Base-by-base conservation (phyloP, 1,284 basidiomycete species). In the Rhizoctonia solani region DNA sequence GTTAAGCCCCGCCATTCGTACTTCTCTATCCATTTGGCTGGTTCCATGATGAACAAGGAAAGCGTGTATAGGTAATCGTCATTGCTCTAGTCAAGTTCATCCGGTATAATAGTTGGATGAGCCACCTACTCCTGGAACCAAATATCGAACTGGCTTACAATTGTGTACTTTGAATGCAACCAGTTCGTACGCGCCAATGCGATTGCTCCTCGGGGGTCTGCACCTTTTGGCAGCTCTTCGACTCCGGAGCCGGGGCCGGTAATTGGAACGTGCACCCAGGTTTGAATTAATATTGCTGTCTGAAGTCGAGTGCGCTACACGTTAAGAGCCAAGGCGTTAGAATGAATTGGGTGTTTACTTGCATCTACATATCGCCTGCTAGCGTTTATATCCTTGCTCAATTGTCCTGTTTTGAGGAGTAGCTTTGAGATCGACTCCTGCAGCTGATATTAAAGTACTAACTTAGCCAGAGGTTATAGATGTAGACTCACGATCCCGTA, bases 111-210 rank as follows among this genome's bases (percentile, higher is more conserved):
- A 11, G 13, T 6, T 11, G 8, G 21, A 47, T 47, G 21, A 9
- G 6, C 6, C 9, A 9, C 37, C 16, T 39, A 39, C 16, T 8
- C 9, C 16, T 8, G 16, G 37, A 39, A 16, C 37, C 16, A 39
- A 16, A 39, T 8, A 8, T 39, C 16, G 9, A 34, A 34, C 3
- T 25, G 42, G n/a, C 56, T n/a, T n/a, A 63, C 59, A 21, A 63
- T 63, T 6, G 29, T 23, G 47, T 63, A 63, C 37, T 63, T 63
- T 14, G 59, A 50, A 29, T 63, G 59, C n/a, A 63, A 21, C 59
- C 59, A 63, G 34, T 63, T 63, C 11, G 59, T 63, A 14, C 59
- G 59, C 16, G 59, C 59, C 19, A 63, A 8, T 8, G 59, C 59
- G 21, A 63, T 63, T 14, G 59, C 59, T 19, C 59, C 59, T 14